Conservation (phyloP, 2,329 filamentous ascomycete species). For the Phialocephala sp. region DNA sequence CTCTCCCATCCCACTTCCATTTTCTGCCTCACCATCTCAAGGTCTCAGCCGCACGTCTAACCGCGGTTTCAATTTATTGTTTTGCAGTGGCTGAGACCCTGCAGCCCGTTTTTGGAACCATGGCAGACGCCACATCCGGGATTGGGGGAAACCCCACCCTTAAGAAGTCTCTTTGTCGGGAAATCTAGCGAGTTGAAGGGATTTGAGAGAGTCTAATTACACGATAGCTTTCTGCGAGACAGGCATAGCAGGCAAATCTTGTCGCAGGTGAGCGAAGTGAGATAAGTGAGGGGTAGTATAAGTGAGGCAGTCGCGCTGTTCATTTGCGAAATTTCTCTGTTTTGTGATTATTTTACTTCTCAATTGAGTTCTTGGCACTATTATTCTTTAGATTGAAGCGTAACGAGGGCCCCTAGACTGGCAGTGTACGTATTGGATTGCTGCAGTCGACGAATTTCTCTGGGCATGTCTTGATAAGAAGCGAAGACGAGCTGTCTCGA, state of each 20-base stretch:
- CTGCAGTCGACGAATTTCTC: neutral
- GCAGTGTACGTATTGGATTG: neutral
- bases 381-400: neutral
- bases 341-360: neutral
- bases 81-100: neutral
- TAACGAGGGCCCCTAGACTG: neutral
- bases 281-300: neutral
- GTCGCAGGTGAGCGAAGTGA: neutral
- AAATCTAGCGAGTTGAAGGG: neutral
- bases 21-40: neutral
- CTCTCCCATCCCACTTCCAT: neutral
- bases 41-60: neutral
- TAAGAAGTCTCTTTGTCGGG: neutral
- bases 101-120: slow-evolving; percentile 1
- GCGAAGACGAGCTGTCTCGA: neutral
- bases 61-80: neutral
- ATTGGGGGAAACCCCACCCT: neutral
- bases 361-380: neutral
- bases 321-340: neutral
- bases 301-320: slow-evolving; percentile 2
- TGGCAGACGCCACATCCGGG: slow-evolving; percentile 5
- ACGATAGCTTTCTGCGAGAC: neutral
- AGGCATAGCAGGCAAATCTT: neutral
- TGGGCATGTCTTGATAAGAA: neutral
- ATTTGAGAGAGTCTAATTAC: neutral